These are phyloP conservation scores for Fusarium clavum DNA, from an alignment of 2,329 filamentous ascomycete genomes.

Conservation along the genomic window DNA sequence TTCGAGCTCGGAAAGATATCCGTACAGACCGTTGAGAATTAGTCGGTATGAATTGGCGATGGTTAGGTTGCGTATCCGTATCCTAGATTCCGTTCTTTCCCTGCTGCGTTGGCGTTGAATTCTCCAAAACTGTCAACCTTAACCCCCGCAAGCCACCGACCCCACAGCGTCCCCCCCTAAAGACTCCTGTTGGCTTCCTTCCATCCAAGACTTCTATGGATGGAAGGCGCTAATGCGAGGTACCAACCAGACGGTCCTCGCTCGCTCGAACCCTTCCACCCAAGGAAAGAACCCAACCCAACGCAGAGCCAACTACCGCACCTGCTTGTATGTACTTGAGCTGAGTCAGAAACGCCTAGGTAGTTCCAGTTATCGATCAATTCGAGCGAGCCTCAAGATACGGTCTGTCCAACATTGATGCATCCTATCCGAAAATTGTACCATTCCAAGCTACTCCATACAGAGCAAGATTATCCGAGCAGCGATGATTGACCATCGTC, in stretches of 20 bases:
- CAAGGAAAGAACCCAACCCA: conserved; percentile 25
- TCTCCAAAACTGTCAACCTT: conserved; percentile 29
- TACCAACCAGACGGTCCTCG: conserved; percentile 38
- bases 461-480: conserved; percentile 10
- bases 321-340: background rate
- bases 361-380: background rate
- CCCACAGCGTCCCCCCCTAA: conserved; percentile 24
- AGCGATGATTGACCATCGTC: conserved; percentile 22
- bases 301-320: conserved; percentile 15
- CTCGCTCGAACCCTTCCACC: conserved; percentile 26
- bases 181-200: conserved; percentile 23
- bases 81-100: conserved; percentile 5
- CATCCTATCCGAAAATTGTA: background rate
- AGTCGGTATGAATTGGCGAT: background rate
- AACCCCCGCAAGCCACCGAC: conserved; percentile 35
- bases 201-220: conserved; percentile 19
- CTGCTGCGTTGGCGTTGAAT: background rate
- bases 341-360: background rate
- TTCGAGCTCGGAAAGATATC: background rate
- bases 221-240: conserved; percentile 43
- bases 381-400: background rate
- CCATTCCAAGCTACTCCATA: conserved; percentile 5
- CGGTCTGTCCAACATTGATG: conserved; percentile 8
- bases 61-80: conserved; percentile 26
- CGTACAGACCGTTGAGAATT: background rate